Conservation (phyloP, 2,329 filamentous ascomycete genomes). For the Aspergillus niger region DNA sequence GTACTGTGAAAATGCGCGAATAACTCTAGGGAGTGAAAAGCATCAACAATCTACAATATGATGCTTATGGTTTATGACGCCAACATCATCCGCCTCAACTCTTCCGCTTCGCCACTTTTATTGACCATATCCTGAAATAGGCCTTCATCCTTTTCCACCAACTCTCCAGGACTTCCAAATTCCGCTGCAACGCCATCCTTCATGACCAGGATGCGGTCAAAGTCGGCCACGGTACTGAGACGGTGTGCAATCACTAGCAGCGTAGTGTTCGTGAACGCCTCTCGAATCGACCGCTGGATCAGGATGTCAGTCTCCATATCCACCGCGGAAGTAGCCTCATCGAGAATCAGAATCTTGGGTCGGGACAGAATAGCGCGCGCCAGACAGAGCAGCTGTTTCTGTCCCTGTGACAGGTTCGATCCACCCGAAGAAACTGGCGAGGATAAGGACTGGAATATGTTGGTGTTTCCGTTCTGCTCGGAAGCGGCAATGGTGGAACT, state of each 20-base stretch:
- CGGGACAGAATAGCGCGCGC: constrained; percentile 61
- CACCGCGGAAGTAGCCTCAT: constrained; percentile 77
- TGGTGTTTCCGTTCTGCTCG: not conserved
- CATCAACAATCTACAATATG: too few relatives aligned
- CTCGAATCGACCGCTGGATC: constrained; percentile 73
- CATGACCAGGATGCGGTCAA: constrained; percentile 72
- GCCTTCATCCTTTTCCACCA: constrained; percentile 46
- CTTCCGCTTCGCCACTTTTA: not conserved
- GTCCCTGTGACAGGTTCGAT: constrained; percentile 50
- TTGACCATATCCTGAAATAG: not conserved
- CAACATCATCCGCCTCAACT: not conserved
- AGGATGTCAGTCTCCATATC: constrained; percentile 75
- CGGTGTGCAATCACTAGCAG: constrained; percentile 75
- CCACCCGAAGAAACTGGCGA: not conserved
- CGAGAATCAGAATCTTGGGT: constrained; percentile 76
- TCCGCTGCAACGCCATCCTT: constrained; percentile 69
- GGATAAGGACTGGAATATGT: not conserved
- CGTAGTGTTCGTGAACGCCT: constrained; percentile 68
- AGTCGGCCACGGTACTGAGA: constrained; percentile 75
- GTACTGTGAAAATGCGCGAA: too few relatives aligned
- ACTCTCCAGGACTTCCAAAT: constrained; percentile 64
- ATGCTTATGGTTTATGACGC: not conserved
- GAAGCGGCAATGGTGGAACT: not conserved
- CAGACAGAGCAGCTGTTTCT: constrained; percentile 35
- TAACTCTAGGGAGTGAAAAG: too few relatives aligned